Evolutionary conservation across 2,329 filamentous ascomycete genomes (phyloP), one percentile per base, ranked within the genome.

Genomic region (Sporothrix humicola): DNA sequence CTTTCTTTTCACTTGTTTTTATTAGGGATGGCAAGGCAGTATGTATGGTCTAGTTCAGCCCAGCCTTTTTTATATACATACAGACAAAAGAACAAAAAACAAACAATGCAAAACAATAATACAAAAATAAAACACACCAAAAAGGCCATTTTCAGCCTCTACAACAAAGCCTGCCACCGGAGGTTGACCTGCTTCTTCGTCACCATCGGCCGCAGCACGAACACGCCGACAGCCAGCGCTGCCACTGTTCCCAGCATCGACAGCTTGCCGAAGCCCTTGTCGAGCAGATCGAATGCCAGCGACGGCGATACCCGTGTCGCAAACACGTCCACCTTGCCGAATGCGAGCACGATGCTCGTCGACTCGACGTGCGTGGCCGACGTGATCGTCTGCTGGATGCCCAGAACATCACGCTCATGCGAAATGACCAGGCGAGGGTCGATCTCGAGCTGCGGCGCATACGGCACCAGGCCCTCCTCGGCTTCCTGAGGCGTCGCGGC

Each of bases 201-300:
- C n/a, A 88, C 96, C 89, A 98, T 90, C 42, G 96, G 96, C 71
- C 91, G 91, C 79, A 98, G 85, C 73, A 93, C 88, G 76, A 91
- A 81, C 17, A 97, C 95, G 63, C 94, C 94, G 54, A 89, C 86
- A 63, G 88, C 89, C 77, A 98, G 85, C 20, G 93, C 95, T 56
- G 92, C 85, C 52, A 99, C 94, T 0, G 96, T 99, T 17, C 88
- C 86, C 52, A 98, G 82, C 79, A 99, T 88, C 77, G 94, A 92
- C 73, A 94, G 80, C 85, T 97, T 98, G 81, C 95, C 96, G 82
- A 99, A 99, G 2, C 93, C 93, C 82, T 94, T 96, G 75, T 94
- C 96, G 17, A 99, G 84, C 58, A 98, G 90, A 83, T 99, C 96
- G 81, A 99, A 99, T 17, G 92, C 88, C 78, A 92, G 90, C 81